Conservation (phyloP, 179 eudicot genomes). For the Carnegiea gigantea region DNA sequence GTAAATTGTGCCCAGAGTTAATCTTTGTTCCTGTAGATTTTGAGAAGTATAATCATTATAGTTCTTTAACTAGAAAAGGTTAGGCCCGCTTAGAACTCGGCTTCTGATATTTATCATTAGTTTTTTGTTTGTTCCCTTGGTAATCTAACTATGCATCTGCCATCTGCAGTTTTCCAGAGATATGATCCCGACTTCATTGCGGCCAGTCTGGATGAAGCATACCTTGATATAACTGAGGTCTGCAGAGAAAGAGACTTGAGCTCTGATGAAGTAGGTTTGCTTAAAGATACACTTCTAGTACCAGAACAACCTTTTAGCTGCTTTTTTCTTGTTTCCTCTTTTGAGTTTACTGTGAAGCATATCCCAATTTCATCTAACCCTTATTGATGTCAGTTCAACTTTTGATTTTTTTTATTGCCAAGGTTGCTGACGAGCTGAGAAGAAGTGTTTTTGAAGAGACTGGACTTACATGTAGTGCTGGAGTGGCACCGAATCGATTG, state of each 20-base stretch:
- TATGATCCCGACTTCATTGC: slow-evolving; percentile 88
- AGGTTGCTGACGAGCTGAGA: slow-evolving; percentile 95
- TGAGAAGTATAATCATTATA: slow-evolving; percentile 80
- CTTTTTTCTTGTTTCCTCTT: not conserved
- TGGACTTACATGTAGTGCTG: slow-evolving; percentile 97
- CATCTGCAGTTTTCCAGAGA: slow-evolving; percentile 61
- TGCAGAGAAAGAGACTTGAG: slow-evolving; percentile 68
- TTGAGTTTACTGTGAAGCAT: not conserved
- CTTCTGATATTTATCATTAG: not conserved
- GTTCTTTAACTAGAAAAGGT: slow-evolving; percentile 92
- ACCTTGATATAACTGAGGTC: slow-evolving; percentile 82
- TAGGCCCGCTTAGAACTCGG: slow-evolving; percentile 15
- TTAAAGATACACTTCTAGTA: not conserved
- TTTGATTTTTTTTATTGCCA: slow-evolving; percentile 5
- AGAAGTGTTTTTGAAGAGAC: slow-evolving; percentile 68
- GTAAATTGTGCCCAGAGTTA: slow-evolving; percentile 82
- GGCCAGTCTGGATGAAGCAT: slow-evolving; percentile 95
- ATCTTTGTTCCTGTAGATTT: slow-evolving; percentile 87
- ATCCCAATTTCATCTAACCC: not conserved
- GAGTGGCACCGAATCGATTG: slow-evolving; percentile 86
- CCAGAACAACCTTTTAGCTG: not conserved
- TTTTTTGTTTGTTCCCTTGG: slow-evolving; percentile 3
- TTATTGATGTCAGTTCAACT: not conserved
- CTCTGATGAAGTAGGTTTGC: slow-evolving; percentile 62
- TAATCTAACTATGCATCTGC: slow-evolving; percentile 14